phyloP scores from a whole-genome alignment of 805 yeast species.

The Saturnispora mendoncae region DNA sequence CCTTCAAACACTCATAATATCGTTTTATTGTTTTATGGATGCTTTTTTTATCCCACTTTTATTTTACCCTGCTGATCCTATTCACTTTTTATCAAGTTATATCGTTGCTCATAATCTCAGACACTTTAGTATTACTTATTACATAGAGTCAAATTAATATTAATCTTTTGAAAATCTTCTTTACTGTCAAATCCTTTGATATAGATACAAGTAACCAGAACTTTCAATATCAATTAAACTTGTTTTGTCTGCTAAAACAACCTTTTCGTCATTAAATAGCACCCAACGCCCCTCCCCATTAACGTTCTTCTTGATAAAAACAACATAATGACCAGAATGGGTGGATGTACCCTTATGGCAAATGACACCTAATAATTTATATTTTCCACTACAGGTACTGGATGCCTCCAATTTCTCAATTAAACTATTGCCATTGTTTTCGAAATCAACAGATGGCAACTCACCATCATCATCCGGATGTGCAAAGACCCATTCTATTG shows the following conservation, averaged over 20 bases:
- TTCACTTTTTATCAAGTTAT: too few relatives aligned
- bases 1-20: too few relatives aligned
- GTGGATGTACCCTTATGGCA: slow-evolving; percentile 88
- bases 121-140: too few relatives aligned
- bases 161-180: too few relatives aligned
- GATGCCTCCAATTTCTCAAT: slow-evolving; percentile 11
- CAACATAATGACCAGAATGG: slow-evolving; percentile 90
- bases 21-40: too few relatives aligned
- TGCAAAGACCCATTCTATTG: slow-evolving; percentile 86
- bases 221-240: slow-evolving; percentile 36
- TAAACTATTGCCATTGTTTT: slow-evolving; percentile 6
- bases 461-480: slow-evolving; percentile 74
- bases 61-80: too few relatives aligned
- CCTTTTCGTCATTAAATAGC: slow-evolving; percentile 83
- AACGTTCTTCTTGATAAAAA: slow-evolving; percentile 46
- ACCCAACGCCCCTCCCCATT: slow-evolving; percentile 51
- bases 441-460: slow-evolving; percentile 25
- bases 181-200: slow-evolving; percentile 11
- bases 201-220: slow-evolving; percentile 43
- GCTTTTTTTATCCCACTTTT: too few relatives aligned
- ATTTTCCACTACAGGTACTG: slow-evolving; percentile 19
- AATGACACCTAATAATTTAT: slow-evolving; percentile 52
- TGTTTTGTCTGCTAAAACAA: slow-evolving; percentile 45
- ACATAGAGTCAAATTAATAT: too few relatives aligned
- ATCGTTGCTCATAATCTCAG: too few relatives aligned